Conservation (phyloP, 2,329 filamentous ascomycete species). For the Camillea tinctor region DNA sequence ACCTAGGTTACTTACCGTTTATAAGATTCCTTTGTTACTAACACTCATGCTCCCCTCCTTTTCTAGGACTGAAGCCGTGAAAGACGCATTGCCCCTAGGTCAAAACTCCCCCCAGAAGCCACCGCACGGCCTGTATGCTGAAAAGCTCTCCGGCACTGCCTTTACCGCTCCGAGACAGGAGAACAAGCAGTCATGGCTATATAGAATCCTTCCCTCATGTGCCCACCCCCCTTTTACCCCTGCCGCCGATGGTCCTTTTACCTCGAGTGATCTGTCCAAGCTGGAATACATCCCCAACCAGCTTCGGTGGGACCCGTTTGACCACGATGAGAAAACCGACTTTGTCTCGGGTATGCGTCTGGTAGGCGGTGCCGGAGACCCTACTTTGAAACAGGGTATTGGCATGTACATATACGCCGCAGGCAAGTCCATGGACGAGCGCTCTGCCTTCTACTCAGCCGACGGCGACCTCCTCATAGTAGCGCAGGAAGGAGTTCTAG, state of each 20-base stretch:
- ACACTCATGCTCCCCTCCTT: neutral
- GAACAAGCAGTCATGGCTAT: conserved; percentile 61
- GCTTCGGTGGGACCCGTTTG: conserved; percentile 79
- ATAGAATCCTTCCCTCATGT: conserved; percentile 56
- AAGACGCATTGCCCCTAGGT: conserved; percentile 63
- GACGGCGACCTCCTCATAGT: conserved; percentile 70
- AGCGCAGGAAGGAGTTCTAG: conserved; percentile 62
- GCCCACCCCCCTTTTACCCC: conserved; percentile 43
- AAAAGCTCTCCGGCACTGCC: conserved; percentile 61
- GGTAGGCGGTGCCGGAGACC: conserved; percentile 71
- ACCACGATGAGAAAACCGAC: conserved; percentile 59
- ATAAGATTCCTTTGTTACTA: neutral
- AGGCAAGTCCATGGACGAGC: conserved; percentile 67
- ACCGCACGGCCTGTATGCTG: conserved; percentile 67
- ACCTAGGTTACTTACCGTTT: neutral
- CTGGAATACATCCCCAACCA: conserved; percentile 79
- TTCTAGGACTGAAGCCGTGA: conserved; percentile 55
- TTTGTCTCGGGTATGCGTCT: conserved; percentile 56
- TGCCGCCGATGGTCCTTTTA: conserved; percentile 39
- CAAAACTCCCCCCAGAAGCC: conserved; percentile 72
- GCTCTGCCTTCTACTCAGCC: conserved; percentile 73
- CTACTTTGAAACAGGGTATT: conserved; percentile 67
- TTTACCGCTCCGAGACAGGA: conserved; percentile 59
- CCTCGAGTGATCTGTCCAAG: conserved; percentile 46
- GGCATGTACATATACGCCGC: conserved; percentile 72